These are phyloP conservation scores for Echria macrotheca DNA, from an alignment of 495 filamentous ascomycete species.

Conservation along the genomic window DNA sequence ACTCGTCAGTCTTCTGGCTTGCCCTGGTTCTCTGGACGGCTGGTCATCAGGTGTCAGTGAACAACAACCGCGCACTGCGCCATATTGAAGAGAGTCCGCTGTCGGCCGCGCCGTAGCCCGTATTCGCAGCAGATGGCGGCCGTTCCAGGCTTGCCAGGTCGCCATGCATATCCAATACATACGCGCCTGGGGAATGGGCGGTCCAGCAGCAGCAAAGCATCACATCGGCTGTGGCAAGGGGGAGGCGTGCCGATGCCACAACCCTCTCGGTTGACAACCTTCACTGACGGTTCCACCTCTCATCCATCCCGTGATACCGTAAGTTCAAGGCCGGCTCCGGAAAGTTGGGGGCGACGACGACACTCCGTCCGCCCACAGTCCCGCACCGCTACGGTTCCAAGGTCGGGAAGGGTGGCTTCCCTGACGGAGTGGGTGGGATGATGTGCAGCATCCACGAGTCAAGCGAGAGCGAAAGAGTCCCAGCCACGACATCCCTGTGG, in stretches of 20 bases:
- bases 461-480: slow-evolving; percentile 25
- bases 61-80: slow-evolving; percentile 2
- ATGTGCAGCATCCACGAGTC: slow-evolving; percentile 34
- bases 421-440: slow-evolving; percentile 25
- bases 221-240: background rate
- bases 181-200: background rate
- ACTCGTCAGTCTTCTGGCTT: too few relatives aligned
- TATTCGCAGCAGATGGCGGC: background rate
- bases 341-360: background rate
- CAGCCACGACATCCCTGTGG: slow-evolving; percentile 17
- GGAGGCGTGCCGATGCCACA: background rate
- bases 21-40: background rate
- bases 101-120: background rate
- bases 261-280: background rate
- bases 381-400: background rate
- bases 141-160: background rate
- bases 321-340: background rate
- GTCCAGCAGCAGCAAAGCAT: too few relatives aligned
- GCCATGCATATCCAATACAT: background rate
- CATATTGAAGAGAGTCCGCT: too few relatives aligned
- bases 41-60: background rate
- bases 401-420: slow-evolving; percentile 1
- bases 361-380: slow-evolving; percentile 11
- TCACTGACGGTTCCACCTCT: background rate
- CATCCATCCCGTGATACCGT: background rate